Conservation (phyloP, 2,329 filamentous ascomycete species). For the Torrubiella hemipterigena region DNA sequence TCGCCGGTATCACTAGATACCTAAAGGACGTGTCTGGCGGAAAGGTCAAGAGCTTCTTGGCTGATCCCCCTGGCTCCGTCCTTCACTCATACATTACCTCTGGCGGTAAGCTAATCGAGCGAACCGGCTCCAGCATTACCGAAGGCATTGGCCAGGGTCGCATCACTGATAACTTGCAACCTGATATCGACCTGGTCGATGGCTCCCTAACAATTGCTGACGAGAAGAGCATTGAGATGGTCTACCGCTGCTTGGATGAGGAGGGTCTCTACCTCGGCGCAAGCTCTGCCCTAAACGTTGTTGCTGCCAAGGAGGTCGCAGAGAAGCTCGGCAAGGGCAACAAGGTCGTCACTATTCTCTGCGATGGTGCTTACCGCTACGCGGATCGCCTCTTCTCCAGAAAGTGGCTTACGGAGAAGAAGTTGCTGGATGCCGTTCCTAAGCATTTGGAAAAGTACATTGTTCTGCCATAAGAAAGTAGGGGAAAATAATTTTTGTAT, state of each 20-base stretch:
- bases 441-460: slow-evolving; percentile 86
- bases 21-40: slow-evolving; percentile 74
- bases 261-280: slow-evolving; percentile 93
- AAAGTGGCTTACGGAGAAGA: slow-evolving; percentile 84
- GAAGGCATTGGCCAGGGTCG: slow-evolving; percentile 96
- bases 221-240: slow-evolving; percentile 94
- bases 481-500: slow-evolving; percentile 3
- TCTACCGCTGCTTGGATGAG: slow-evolving; percentile 90
- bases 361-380: slow-evolving; percentile 95
- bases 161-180: slow-evolving; percentile 85
- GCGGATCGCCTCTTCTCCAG: slow-evolving; percentile 86
- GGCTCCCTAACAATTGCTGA: slow-evolving; percentile 76
- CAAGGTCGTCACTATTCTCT: slow-evolving; percentile 87
- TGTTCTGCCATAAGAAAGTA: slow-evolving; percentile 58
- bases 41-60: slow-evolving; percentile 74
- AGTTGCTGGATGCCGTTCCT: slow-evolving; percentile 68
- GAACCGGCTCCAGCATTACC: slow-evolving; percentile 79
- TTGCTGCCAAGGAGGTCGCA: slow-evolving; percentile 86
- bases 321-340: slow-evolving; percentile 79
- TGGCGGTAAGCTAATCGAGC: slow-evolving; percentile 72
- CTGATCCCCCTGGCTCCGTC: slow-evolving; percentile 87
- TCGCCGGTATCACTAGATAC: slow-evolving; percentile 80
- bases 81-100: slow-evolving; percentile 85
- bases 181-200: slow-evolving; percentile 75
- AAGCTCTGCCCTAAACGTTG: slow-evolving; percentile 88